phyloP scores from a whole-genome alignment of 139 green algal genomes.

The Closterium sp. region DNA sequence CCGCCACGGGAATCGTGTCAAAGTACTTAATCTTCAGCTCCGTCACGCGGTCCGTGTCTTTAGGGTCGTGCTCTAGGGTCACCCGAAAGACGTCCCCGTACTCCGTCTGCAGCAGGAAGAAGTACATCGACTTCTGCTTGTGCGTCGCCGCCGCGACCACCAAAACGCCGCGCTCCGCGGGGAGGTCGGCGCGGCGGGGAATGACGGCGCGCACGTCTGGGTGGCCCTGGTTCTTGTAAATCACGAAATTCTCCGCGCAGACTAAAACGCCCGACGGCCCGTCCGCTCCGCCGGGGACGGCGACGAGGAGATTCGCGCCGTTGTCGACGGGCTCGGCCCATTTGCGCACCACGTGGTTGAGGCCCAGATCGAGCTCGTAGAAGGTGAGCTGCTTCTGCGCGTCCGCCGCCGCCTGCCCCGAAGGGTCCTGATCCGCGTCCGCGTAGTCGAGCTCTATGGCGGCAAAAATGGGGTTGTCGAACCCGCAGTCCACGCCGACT shows the following conservation, averaged over 20 bases:
- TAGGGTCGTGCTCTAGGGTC: constrained; percentile 32
- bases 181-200: constrained; percentile 78
- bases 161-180: constrained; percentile 81
- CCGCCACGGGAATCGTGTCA: constrained; percentile 86
- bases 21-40: constrained; percentile 97
- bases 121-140: constrained; percentile 88
- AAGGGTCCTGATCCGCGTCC: constrained; percentile 74
- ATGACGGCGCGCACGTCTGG: constrained; percentile 84
- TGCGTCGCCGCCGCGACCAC: constrained; percentile 79
- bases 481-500: constrained; percentile 88
- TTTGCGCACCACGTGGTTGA: constrained; percentile 95
- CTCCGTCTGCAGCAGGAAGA: constrained; percentile 95
- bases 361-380: constrained; percentile 97
- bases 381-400: constrained; percentile 94
- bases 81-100: constrained; percentile 94
- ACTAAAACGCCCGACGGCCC: constrained; percentile 88
- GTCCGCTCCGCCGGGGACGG: constrained; percentile 88
- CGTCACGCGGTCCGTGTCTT: constrained; percentile 71
- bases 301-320: constrained; percentile 91
- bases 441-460: constrained; percentile 97
- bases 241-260: constrained; percentile 95
- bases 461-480: constrained; percentile 98
- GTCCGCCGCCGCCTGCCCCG: constrained; percentile 56
- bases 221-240: constrained; percentile 82
- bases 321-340: constrained; percentile 89